A percentile compares a stretch with the other conserved stretches of the same genome.
Conservation (phyloP, 768 basidiomycete species). For the Chlorophyllum brunneum region DNA sequence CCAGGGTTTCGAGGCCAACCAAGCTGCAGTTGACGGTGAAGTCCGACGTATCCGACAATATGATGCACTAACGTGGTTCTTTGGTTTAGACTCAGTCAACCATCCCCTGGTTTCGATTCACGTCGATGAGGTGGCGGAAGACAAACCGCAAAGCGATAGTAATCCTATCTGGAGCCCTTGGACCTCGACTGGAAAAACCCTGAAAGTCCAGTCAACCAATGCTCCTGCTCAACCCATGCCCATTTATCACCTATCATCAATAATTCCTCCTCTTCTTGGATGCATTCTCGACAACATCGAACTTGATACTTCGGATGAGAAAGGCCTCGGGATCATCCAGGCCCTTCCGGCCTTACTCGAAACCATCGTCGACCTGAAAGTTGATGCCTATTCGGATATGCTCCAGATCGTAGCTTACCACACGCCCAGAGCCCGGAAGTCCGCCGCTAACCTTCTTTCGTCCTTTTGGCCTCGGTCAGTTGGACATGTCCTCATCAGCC, state of each 20-base stretch:
- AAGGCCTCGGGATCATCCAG: conserved; percentile 30
- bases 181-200: conserved; percentile 12
- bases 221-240: conserved; percentile 52
- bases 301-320: conserved; percentile 28
- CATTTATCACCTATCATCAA: conserved; percentile 57
- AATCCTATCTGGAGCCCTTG: neutral
- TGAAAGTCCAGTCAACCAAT: conserved; percentile 44
- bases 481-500: conserved; percentile 63
- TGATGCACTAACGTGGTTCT: neutral
- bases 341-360: conserved; percentile 49
- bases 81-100: conserved; percentile 17
- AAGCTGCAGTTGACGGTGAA: conserved; percentile 11
- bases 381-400: conserved; percentile 67
- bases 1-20: conserved; percentile 24
- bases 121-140: conserved; percentile 47
- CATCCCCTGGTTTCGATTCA: conserved; percentile 53
- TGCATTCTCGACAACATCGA: conserved; percentile 38
- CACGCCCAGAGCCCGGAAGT: conserved; percentile 46
- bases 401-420: conserved; percentile 72
- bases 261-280: conserved; percentile 63
- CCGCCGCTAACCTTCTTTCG: conserved; percentile 52
- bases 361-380: conserved; percentile 52
- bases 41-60: neutral
- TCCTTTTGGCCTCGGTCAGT: conserved; percentile 66
- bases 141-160: conserved; percentile 5